Percentiles rank a stretch among this genome's conserved stretches.
These are phyloP conservation scores for Teunomyces tritomae DNA, from an alignment of 805 yeast genomes.

Conservation along the genomic window DNA sequence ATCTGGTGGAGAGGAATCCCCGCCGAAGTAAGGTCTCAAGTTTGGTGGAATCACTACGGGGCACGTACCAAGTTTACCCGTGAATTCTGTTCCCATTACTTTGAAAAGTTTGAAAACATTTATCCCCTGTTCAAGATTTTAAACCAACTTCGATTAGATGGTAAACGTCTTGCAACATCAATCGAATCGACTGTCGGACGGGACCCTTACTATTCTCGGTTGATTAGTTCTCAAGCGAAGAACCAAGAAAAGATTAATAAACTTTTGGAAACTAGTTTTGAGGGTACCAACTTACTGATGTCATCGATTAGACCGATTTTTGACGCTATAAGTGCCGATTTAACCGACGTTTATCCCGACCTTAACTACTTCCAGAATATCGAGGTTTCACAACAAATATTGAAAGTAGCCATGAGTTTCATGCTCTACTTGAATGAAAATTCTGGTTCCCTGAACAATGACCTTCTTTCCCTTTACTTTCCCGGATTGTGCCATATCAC, in stretches of 20 bases:
- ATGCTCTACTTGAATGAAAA: constrained; percentile 16
- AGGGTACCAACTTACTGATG: constrained; percentile 5
- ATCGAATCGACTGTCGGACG: constrained; percentile 1
- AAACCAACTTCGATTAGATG: constrained; percentile 1
- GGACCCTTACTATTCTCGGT: not conserved
- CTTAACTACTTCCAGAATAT: constrained; percentile 15
- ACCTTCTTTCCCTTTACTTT: constrained; percentile 23
- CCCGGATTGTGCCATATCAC: constrained; percentile 38
- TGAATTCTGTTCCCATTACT: constrained; percentile 5
- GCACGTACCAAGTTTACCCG: constrained; percentile 4
- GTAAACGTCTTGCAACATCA: not conserved
- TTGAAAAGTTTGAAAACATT: not conserved
- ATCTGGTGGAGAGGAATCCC: constrained; percentile 26
- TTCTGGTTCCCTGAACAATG: constrained; percentile 5
- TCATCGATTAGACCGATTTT: constrained; percentile 6
- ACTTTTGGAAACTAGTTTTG: not conserved
- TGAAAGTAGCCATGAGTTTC: constrained; percentile 30
- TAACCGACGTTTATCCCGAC: constrained; percentile 20
- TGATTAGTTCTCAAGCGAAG: not conserved
- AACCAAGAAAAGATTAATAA: constrained; percentile 3
- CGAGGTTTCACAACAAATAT: constrained; percentile 12
- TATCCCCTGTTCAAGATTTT: constrained; percentile 2
- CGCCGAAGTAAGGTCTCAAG: constrained; percentile 30
- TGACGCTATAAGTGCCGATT: constrained; percentile 13
- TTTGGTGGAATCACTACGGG: constrained; percentile 44